Percentiles rank a stretch among this genome's conserved stretches.
These are phyloP conservation scores for Stagonosporopsis tanaceti DNA, from an alignment of 2,329 filamentous ascomycete species.

Conservation along the genomic window DNA sequence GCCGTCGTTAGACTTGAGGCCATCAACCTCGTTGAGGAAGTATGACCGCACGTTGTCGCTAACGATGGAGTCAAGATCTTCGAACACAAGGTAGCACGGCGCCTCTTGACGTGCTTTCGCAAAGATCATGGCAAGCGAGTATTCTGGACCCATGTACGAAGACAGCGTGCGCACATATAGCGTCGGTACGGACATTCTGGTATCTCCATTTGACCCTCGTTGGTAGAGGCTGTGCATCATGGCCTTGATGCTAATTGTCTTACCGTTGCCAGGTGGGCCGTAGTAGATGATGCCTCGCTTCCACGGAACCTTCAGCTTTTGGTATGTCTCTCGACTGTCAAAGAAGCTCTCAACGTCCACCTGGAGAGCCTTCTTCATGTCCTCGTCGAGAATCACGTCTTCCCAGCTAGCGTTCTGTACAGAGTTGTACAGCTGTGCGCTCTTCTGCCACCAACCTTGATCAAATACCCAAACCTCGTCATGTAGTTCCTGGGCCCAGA, in stretches of 20 bases:
- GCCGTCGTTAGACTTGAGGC: conserved; percentile 73
- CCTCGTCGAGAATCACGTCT: conserved; percentile 70
- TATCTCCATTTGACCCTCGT: conserved; percentile 50
- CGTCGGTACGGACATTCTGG: conserved; percentile 61
- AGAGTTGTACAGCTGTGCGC: conserved; percentile 64
- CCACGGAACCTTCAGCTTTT: conserved; percentile 71
- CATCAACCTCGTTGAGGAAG: conserved; percentile 78
- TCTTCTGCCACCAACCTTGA: conserved; percentile 69
- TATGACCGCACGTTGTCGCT: conserved; percentile 68
- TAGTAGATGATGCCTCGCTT: conserved; percentile 75
- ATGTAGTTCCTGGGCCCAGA: conserved; percentile 65
- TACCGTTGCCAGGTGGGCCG: conserved; percentile 70
- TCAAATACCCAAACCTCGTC: conserved; percentile 74
- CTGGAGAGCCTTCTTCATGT: conserved; percentile 71
- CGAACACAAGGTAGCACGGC: conserved; percentile 75
- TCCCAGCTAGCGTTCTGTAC: conserved; percentile 63
- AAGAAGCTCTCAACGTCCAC: conserved; percentile 73
- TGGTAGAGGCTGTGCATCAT: conserved; percentile 70
- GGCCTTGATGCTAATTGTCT: conserved; percentile 75
- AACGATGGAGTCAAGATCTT: conserved; percentile 74
- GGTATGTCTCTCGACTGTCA: conserved; percentile 65
- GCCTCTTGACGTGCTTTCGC: conserved; percentile 67
- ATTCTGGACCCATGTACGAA: conserved; percentile 62
- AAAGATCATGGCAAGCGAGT: conserved; percentile 50
- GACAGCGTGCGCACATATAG: conserved; percentile 61